Evolutionary conservation across 768 basidiomycete genomes (phyloP), one percentile per base, ranked within the genome.

Genomic region (Tulasnella sp.): DNA sequence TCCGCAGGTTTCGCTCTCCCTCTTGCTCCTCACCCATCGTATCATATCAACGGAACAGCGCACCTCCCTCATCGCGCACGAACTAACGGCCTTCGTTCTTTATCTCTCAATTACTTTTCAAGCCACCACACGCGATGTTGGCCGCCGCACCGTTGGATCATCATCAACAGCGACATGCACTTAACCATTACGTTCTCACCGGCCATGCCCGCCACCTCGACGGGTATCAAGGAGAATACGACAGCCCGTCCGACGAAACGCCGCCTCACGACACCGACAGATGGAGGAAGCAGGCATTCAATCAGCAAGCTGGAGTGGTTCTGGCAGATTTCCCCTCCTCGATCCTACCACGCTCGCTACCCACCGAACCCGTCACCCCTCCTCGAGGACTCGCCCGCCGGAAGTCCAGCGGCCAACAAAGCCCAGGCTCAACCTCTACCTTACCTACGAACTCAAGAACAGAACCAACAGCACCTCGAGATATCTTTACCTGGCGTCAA

Each of bases 121-220:
- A 69, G 64, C 64, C 64, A 69, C 64, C 64, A 28, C 64, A 69
- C 64, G 64, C 64, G 74, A 44, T 50, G 74, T 75, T 75, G 42
- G 48, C 74, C 42, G 74, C 76, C 76, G 76, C 76, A n/a, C 40
- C 74, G 14, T 12, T 42, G 41, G 74, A 75, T 48, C 46, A 31
- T 73, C 37, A 34, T 34, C 75, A 76, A n/a, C n/a, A 37, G 31
- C 48, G 41, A 28, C 48, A 50, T 58, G 72, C 79, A 28, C 79
- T 80, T 31, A 72, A 80, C 48, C 40, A 80, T 73, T 80, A 80
- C 79, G 72, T 80, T 28, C 72, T 74, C 72, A 80, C 79, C 41
- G 79, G 79, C 18, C 69, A 75, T 37, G 72, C 69, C 41, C 74
- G 48, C 58, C 79, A 40, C 69, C 79, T 80, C 40, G 79, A 80